These are phyloP conservation scores for Colletotrichum neosansevieriae DNA, from an alignment of 2,329 filamentous ascomycete genomes.

Conservation along the genomic window DNA sequence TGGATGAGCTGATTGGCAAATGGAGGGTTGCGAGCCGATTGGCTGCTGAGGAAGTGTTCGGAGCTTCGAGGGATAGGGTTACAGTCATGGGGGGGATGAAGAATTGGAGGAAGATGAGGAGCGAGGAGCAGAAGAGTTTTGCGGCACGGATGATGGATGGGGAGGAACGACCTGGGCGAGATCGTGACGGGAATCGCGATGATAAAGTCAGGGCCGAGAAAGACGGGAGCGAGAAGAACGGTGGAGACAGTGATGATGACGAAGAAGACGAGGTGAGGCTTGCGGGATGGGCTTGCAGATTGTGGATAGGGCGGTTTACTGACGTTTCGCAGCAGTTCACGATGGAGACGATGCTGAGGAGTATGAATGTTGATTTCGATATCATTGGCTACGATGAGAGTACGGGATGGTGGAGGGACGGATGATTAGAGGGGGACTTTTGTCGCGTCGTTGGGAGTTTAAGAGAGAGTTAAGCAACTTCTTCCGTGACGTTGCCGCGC, in stretches of 20 bases:
- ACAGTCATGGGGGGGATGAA: conserved; percentile 31
- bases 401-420: conserved; percentile 38
- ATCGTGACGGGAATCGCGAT: background rate
- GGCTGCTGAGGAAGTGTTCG: conserved; percentile 41
- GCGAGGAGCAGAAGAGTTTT: conserved; percentile 46
- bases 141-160: conserved; percentile 49
- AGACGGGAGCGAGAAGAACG: background rate
- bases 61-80: conserved; percentile 23
- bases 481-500: conserved; percentile 5
- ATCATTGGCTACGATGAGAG: conserved; percentile 41
- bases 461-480: background rate
- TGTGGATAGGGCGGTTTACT: background rate
- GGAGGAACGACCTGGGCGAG: conserved; percentile 36
- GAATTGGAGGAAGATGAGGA: conserved; percentile 28
- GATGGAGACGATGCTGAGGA: conserved; percentile 41
- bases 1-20: conserved; percentile 36
- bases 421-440: conserved; percentile 1
- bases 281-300: background rate
- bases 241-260: background rate
- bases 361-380: conserved; percentile 39
- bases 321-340: conserved; percentile 37
- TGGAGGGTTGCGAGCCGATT: conserved; percentile 39
- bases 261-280: conserved; percentile 20
- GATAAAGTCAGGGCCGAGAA: conserved; percentile 1
- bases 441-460: background rate